These are phyloP conservation scores for Encephalitozoon intestinalis DNA, from an alignment of 371 early-diverging fungal genomes.

Conservation along the genomic window DNA sequence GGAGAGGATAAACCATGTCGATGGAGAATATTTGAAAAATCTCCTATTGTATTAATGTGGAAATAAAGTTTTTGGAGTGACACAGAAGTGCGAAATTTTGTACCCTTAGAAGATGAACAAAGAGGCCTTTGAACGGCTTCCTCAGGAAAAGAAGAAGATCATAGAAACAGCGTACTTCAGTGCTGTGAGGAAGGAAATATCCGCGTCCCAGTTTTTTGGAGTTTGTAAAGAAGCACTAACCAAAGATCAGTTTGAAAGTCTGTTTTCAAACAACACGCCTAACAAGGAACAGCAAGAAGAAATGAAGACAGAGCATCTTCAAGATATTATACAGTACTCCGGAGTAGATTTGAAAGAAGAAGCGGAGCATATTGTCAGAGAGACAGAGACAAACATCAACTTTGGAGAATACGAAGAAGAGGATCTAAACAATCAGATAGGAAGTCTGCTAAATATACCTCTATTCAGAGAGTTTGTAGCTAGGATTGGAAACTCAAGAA, in stretches of 20 bases:
- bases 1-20: not conserved
- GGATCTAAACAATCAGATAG: slow-evolving; percentile 41
- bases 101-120: slow-evolving; percentile 48
- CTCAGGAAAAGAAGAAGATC: slow-evolving; percentile 48
- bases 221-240: slow-evolving; percentile 29
- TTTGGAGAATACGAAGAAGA: slow-evolving; percentile 27
- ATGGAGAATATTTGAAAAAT: not conserved
- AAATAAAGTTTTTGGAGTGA: not conserved
- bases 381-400: slow-evolving; percentile 45
- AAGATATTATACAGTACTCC: slow-evolving; percentile 62
- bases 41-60: slow-evolving; percentile 7
- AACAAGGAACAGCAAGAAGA: slow-evolving; percentile 42
- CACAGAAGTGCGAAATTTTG: slow-evolving; percentile 4
- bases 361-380: slow-evolving; percentile 53
- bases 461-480: slow-evolving; percentile 54
- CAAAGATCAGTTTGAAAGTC: slow-evolving; percentile 22
- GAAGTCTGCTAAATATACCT: slow-evolving; percentile 53
- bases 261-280: slow-evolving; percentile 29
- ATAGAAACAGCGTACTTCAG: slow-evolving; percentile 42
- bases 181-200: slow-evolving; percentile 38
- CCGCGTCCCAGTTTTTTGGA: slow-evolving; percentile 46
- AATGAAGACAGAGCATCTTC: slow-evolving; percentile 60
- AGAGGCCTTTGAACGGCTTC: slow-evolving; percentile 46
- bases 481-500: slow-evolving; percentile 44
- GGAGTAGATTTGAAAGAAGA: slow-evolving; percentile 62